Base-by-base conservation (phyloP, 2,329 filamentous ascomycete species). In the Paraconiothyrium brasiliense region DNA sequence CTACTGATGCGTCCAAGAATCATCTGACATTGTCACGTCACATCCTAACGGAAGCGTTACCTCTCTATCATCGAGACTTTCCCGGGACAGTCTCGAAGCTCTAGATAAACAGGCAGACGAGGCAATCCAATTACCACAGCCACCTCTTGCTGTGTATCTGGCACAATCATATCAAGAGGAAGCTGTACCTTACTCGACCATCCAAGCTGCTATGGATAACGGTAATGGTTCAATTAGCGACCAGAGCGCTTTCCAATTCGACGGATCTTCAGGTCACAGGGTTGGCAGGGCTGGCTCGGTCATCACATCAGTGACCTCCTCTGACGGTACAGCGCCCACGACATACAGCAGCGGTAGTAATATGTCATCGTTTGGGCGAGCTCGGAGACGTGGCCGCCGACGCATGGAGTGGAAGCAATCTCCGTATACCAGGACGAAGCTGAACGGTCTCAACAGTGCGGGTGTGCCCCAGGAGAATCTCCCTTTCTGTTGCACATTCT, bases 401-500 rank as follows among this genome's bases (percentile, higher is more conserved):
- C 66, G 75, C 13, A 76, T 76, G 72, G 70, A 71, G 10, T 77
- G 75, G 74, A 75, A 76, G 47, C 67, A 71, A 8, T 74, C 74
- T 10, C 71, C 74, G 4, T 71, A 74, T 41, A 69, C 60, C 24
- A 68, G 69, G 22, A 66, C 69, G 14, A 73, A 72, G 35, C 65
- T 71, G 58, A 73, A 73, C 27, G 74, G 73, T 1, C 64, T 76
- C 22, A 72, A 77, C 46, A 73, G 66, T 41, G 68, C 72, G 30
- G 74, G 73, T 14, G 65, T 72, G 8, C 70, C 70, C 48, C 67
- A 72, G 37, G 63, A 73, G 52, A 71, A 76, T n/a, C 62, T 77
- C 2, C 71, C 74, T 7, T 78, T 76, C 61, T 76, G 73, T 51
- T 78, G 76, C 57, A 78, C 76, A 1, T 78, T 77, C 54, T 78